Evolutionary conservation across 805 yeast genomes (phyloP).

Genomic region (Lipomyces chichibuensis): DNA sequence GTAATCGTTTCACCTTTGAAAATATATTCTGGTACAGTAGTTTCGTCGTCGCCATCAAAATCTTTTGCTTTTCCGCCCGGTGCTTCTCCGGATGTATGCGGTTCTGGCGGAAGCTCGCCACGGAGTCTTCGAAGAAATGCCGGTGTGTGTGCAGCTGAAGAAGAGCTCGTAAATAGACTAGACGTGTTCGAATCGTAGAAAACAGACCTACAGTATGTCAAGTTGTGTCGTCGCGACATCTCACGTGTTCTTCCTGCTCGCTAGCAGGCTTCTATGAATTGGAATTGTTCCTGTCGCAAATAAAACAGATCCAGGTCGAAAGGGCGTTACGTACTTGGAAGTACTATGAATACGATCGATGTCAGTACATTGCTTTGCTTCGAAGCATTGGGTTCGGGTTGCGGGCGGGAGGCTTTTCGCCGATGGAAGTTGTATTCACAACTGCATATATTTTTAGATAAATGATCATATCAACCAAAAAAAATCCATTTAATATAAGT

Average conservation of each 20-base stretch:
- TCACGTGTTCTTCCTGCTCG: neutral
- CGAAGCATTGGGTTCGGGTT: too few species aligned
- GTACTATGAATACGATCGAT: too few species aligned
- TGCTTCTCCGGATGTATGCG: conserved; percentile 13
- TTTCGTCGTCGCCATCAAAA: conserved; percentile 17
- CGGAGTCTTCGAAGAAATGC: conserved; percentile 25
- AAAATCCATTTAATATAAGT: too few species aligned
- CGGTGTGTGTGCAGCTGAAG: conserved; percentile 24
- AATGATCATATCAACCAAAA: too few species aligned
- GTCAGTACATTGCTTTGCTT: too few species aligned
- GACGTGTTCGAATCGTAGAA: neutral
- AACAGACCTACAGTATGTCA: conserved; percentile 14
- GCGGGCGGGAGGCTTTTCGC: too few species aligned
- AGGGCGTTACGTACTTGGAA: too few species aligned
- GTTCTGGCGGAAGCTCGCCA: conserved; percentile 26
- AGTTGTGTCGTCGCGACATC: conserved; percentile 17
- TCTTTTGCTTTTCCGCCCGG: neutral
- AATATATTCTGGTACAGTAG: conserved; percentile 23
- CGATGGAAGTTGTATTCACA: too few species aligned
- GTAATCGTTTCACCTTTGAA: conserved; percentile 28
- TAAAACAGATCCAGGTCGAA: too few species aligned
- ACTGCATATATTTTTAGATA: too few species aligned
- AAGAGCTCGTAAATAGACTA: neutral
- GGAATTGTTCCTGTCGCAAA: neutral
- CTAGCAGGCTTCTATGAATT: neutral